Evolutionary conservation across 2,329 filamentous ascomycete genomes (phyloP).

Genomic region (Paramyrothecium roridum): DNA sequence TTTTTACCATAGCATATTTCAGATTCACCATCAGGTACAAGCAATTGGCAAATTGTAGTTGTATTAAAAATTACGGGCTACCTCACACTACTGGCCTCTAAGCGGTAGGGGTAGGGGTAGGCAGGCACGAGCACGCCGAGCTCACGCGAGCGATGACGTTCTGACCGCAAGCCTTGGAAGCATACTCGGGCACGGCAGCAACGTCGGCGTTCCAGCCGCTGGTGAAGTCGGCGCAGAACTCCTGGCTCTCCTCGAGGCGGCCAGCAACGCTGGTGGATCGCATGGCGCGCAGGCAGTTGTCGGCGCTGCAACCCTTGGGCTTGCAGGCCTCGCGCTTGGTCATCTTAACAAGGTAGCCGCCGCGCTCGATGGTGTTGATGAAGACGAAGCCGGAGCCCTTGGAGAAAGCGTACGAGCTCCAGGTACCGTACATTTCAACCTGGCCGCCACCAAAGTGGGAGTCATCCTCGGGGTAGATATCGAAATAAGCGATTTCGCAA

Average conservation of each 20-base stretch:
- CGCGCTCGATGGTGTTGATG: conserved; percentile 3
- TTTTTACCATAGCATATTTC: too few species aligned
- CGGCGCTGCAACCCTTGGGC: conserved; percentile 1
- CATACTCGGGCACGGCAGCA: not conserved
- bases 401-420: conserved; percentile 1
- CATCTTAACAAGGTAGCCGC: conserved; percentile 2
- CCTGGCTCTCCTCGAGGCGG: conserved; percentile 1
- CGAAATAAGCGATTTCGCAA: conserved; percentile 41
- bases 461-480: conserved; percentile 45
- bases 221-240: conserved; percentile 4
- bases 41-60: too few species aligned
- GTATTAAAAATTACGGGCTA: too few species aligned
- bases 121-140: conserved; percentile 2
- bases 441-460: conserved; percentile 1
- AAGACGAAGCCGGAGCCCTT: not conserved
- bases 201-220: not conserved
- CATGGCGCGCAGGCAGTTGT: conserved; percentile 3
- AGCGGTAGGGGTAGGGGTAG: not conserved
- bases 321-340: conserved; percentile 1
- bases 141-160: conserved; percentile 1
- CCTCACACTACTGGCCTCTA: too few species aligned
- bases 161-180: not conserved
- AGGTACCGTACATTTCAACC: not conserved
- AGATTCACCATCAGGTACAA: too few species aligned
- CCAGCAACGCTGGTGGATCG: conserved; percentile 1